Evolutionary conservation across 2,329 filamentous ascomycete genomes (phyloP).

Genomic region (Xylariaceae sp.): DNA sequence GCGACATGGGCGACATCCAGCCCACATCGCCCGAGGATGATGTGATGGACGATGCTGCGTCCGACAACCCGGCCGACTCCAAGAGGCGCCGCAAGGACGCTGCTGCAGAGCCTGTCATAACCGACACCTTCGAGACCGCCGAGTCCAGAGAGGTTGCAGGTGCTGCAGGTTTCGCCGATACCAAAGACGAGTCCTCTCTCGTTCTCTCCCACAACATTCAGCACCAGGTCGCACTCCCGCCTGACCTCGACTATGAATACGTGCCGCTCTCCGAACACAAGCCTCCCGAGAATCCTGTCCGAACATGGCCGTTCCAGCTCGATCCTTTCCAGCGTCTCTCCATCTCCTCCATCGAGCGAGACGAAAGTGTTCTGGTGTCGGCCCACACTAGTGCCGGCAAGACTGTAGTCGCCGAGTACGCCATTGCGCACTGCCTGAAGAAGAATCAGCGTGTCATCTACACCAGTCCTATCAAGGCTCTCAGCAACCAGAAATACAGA

Average conservation of each 20-base stretch:
- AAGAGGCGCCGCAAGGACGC: constrained; percentile 64
- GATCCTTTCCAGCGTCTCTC: constrained; percentile 97
- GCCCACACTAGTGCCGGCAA: constrained; percentile 97
- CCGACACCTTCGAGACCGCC: constrained; percentile 92
- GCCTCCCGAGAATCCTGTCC: constrained; percentile 79
- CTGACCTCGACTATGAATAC: constrained; percentile 90
- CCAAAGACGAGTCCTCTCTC: constrained; percentile 61
- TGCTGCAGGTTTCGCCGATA: constrained; percentile 62
- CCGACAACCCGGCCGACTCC: constrained; percentile 46
- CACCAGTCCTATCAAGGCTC: constrained; percentile 96
- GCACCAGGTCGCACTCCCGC: constrained; percentile 92
- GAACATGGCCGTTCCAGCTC: constrained; percentile 81
- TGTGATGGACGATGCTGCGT: constrained; percentile 31
- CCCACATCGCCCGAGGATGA: constrained; percentile 35
- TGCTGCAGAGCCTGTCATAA: constrained; percentile 75
- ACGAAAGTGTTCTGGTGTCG: constrained; percentile 94
- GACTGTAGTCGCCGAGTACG: constrained; percentile 97
- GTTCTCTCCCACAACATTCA: constrained; percentile 95
- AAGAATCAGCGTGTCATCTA: constrained; percentile 98
- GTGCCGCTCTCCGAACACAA: constrained; percentile 93
- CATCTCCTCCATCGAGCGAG: constrained; percentile 89
- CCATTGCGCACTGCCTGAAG: constrained; percentile 94
- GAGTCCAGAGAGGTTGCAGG: constrained; percentile 86
- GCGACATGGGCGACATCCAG: constrained; percentile 31
- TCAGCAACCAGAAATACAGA: constrained; percentile 98